A percentile compares a stretch with the other conserved stretches of the same genome.
Conservation (phyloP, 2,329 filamentous ascomycete species). For the Dactylellina sp. region DNA sequence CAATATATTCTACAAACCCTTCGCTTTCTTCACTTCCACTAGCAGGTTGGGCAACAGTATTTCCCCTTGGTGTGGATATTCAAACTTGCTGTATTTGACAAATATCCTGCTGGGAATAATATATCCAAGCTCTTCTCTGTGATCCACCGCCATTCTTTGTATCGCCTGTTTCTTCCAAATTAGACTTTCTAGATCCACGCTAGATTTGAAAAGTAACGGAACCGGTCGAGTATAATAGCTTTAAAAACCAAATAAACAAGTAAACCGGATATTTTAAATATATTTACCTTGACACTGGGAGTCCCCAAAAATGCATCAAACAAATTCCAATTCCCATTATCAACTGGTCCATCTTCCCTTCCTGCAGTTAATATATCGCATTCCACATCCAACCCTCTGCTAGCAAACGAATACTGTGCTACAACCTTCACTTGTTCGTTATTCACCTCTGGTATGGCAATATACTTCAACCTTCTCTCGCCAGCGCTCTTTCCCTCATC, state of each 20-base stretch:
- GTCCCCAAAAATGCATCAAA: conserved; percentile 43
- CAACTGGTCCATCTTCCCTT: conserved; percentile 2
- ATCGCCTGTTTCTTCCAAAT: conserved; percentile 15
- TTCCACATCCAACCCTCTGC: conserved; percentile 4
- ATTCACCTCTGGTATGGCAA: conserved; percentile 41
- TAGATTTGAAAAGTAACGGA: background rate
- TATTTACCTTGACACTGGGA: conserved; percentile 28
- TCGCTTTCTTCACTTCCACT: conserved; percentile 24
- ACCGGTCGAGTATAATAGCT: background rate
- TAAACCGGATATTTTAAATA: background rate
- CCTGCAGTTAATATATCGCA: conserved; percentile 14
- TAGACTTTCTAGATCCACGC: background rate
- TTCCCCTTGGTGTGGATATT: conserved; percentile 27
- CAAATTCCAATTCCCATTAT: background rate
- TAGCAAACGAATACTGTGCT: conserved; percentile 23
- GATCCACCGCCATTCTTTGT: conserved; percentile 24
- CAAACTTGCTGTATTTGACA: conserved; percentile 31
- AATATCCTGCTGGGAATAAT: conserved; percentile 17
- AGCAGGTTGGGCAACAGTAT: conserved; percentile 24
- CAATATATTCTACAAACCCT: no score
- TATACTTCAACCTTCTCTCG: background rate
- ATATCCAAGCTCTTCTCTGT: conserved; percentile 22
- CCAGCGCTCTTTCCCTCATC: background rate
- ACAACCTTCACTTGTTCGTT: conserved; percentile 27
- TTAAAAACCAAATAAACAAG: background rate